Base-by-base conservation (phyloP, 768 basidiomycete genomes). In the Dentipellis fragilis region DNA sequence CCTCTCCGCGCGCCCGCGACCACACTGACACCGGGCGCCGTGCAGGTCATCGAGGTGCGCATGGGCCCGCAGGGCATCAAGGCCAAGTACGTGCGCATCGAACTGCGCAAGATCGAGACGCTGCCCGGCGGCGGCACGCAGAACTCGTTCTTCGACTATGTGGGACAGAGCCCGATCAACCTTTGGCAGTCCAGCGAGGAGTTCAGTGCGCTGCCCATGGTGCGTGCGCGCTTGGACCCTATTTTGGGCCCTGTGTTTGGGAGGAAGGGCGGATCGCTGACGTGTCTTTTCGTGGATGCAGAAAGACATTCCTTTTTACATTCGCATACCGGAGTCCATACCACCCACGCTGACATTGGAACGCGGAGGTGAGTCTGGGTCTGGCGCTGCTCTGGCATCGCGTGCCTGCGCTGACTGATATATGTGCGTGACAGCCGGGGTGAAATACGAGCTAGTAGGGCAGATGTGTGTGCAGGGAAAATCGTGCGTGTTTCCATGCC, bases 41-140 rank as follows among this genome's bases (percentile, higher is more conserved):
- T 36, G 1, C 54, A 93, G 90, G 85, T 89, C 17, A 80, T 97
- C 52, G 93, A 97, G 68, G 79, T 97, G 11, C 84, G 93, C 16
- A 76, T 84, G 5, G 85, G 83, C 0, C 73, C 75, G 2, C 78
- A 82, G 58, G 86, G 88, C 14, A 80, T 90, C 66, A 93, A 92
- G 72, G 89, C 89, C 23, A 90, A 92, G 70, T 95, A 89, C 85
- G 85, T 97, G 22, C 82, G 86, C 60, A 83, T 96, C 58, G 93
- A 95, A 71, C 76, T 96, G 67, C 82, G 90, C 61, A 93, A 93
- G 73, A 81, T 94, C 45, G 94, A 97, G 69, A 85, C 80, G 3
- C 77, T 87, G 48, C 89, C 86, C 1, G 83, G 83, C 19, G 83
- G 83, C 19, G 83, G 84, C 14, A 72, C 75, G 58, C 73, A 76